Percentiles rank a stretch among this genome's conserved stretches.
phyloP scores from a whole-genome alignment of 352 stramenopile genomes.

The Phytophthora sansomeana region DNA sequence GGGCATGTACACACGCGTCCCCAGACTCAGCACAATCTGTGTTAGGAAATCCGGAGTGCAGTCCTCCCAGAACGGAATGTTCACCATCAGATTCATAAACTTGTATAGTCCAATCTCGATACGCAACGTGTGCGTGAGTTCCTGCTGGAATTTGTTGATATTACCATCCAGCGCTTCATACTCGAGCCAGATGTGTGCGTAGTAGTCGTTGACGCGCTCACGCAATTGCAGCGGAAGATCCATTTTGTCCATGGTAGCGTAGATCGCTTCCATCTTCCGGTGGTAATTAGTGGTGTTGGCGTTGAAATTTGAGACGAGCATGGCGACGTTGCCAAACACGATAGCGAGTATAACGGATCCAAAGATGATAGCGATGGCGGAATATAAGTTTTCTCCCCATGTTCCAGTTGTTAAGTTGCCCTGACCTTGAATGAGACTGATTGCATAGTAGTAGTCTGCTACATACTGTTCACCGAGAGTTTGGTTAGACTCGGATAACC shows the following conservation, averaged over 20 bases:
- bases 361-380: background rate
- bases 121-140: background rate
- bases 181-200: background rate
- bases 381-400: conserved; percentile 1
- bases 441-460: conserved; percentile 37
- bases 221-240: background rate
- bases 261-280: background rate
- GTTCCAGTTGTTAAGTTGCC: conserved; percentile 18
- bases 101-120: conserved; percentile 8
- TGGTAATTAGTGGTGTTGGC: conserved; percentile 1
- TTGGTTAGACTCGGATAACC: too few relatives aligned
- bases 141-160: background rate
- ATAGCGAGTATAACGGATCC: conserved; percentile 2
- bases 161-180: background rate
- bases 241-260: conserved; percentile 4
- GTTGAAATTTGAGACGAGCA: conserved; percentile 3
- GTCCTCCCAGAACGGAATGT: background rate
- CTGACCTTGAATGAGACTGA: conserved; percentile 41
- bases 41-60: background rate
- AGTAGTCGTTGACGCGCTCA: conserved; percentile 1
- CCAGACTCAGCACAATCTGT: background rate
- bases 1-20: background rate
- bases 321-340: too few relatives aligned
- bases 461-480: conserved; percentile 33
- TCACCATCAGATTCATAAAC: background rate